A percentile compares a stretch with the other conserved stretches of the same genome.
phyloP scores from a whole-genome alignment of 176 grass and related monocot species.

The Musa beccarii region DNA sequence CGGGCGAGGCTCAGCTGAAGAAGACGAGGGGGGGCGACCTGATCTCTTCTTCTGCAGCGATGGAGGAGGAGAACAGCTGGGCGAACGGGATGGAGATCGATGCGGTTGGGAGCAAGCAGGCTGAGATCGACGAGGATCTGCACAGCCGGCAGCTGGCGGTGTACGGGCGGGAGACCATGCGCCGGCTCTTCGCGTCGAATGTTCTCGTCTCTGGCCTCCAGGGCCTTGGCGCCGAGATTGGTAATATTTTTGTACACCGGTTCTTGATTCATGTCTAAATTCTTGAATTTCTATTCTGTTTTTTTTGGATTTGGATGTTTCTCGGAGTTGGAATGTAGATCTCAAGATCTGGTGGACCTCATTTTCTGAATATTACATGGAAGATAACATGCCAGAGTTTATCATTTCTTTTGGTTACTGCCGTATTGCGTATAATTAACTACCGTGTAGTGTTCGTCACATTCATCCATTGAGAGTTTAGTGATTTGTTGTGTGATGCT shows the following conservation, averaged over 20 bases:
- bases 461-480: no score
- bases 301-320: background rate
- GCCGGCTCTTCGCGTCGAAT: slow-evolving; percentile 51
- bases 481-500: no score
- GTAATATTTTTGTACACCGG: slow-evolving; percentile 21
- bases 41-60: background rate
- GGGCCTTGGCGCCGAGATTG: slow-evolving; percentile 73
- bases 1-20: slow-evolving; percentile 27
- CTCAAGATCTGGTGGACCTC: no score
- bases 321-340: background rate
- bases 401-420: no score
- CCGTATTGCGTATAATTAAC: no score
- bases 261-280: background rate
- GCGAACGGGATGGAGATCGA: slow-evolving; percentile 2
- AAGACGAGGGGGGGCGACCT: slow-evolving; percentile 36
- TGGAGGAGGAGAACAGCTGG: slow-evolving; percentile 5
- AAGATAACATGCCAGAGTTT: no score
- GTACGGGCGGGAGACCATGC: slow-evolving; percentile 82
- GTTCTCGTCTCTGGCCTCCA: slow-evolving; percentile 69
- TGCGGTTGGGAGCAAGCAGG: slow-evolving; percentile 19
- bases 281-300: background rate
- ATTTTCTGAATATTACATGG: no score
- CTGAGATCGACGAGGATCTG: slow-evolving; percentile 72
- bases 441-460: no score
- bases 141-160: slow-evolving; percentile 75